Evolutionary conservation across 2,329 filamentous ascomycete species (phyloP).

Genomic region (Fusarium proliferatum): DNA sequence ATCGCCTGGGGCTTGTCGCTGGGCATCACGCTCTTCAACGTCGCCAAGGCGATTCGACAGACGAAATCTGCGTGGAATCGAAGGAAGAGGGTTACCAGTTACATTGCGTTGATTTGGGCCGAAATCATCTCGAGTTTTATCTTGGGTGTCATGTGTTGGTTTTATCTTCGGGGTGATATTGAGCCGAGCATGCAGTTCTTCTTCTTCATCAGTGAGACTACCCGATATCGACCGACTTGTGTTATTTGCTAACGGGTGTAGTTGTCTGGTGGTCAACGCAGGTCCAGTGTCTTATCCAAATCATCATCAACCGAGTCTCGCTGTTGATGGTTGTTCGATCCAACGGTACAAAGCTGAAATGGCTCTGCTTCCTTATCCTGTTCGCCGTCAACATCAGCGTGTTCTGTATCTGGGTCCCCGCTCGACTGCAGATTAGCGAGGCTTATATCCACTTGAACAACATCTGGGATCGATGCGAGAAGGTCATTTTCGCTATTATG

Average conservation of each 20-base stretch:
- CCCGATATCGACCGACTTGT: not conserved
- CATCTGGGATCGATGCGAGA: conserved; percentile 63
- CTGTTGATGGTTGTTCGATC: conserved; percentile 56
- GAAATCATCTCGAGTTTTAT: conserved; percentile 44
- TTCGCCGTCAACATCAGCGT: conserved; percentile 60
- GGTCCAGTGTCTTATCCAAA: conserved; percentile 58
- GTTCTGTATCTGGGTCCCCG: conserved; percentile 63
- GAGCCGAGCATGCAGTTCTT: conserved; percentile 48
- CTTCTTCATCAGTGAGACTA: conserved; percentile 44
- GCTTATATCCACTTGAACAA: conserved; percentile 56
- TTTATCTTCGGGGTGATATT: conserved; percentile 37
- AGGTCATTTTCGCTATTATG: conserved; percentile 59
- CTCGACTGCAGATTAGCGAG: conserved; percentile 54
- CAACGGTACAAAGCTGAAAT: conserved; percentile 53
- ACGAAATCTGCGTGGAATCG: conserved; percentile 26
- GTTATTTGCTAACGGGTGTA: conserved; percentile 28
- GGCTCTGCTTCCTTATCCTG: conserved; percentile 56
- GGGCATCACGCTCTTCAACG: conserved; percentile 41
- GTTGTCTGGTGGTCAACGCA: conserved; percentile 52
- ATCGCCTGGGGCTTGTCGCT: conserved; percentile 45
- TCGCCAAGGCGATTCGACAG: conserved; percentile 39
- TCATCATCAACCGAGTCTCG: conserved; percentile 63
- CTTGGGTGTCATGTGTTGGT: conserved; percentile 41
- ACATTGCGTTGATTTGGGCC: conserved; percentile 36
- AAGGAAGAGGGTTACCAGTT: conserved; percentile 39